A percentile compares a stretch with the other conserved stretches of the same genome.
phyloP scores from a whole-genome alignment of 2,329 filamentous ascomycete genomes.

The Tolypocladium inflatum region DNA sequence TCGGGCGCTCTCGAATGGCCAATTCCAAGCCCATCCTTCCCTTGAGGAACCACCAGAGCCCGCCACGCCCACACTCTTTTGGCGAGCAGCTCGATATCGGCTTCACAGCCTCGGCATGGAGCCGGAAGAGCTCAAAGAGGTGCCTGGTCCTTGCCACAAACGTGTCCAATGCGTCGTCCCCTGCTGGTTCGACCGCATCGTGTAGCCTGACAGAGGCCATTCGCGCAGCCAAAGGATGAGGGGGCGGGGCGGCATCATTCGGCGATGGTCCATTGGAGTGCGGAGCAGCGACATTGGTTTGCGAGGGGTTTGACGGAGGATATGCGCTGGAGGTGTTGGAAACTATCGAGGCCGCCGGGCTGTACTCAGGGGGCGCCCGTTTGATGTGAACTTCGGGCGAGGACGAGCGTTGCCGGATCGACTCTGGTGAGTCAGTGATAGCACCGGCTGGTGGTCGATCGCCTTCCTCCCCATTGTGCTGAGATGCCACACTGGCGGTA shows the following conservation, averaged over 20 bases:
- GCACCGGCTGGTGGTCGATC: slow-evolving; percentile 8
- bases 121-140: slow-evolving; percentile 64
- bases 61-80: slow-evolving; percentile 60
- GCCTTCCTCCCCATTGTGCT: slow-evolving; percentile 21
- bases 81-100: slow-evolving; percentile 55
- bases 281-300: slow-evolving; percentile 8
- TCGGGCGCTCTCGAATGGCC: slow-evolving; percentile 55
- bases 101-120: slow-evolving; percentile 66
- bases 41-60: slow-evolving; percentile 83
- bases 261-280: slow-evolving; percentile 15
- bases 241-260: slow-evolving; percentile 8
- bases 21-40: slow-evolving; percentile 68
- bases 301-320: slow-evolving; percentile 10
- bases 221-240: slow-evolving; percentile 16
- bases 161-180: slow-evolving; percentile 56
- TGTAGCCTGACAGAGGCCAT: slow-evolving; percentile 28
- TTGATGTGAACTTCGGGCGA: slow-evolving; percentile 17
- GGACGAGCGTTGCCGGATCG: slow-evolving; percentile 12
- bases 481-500: slow-evolving; percentile 21
- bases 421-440: slow-evolving; percentile 15
- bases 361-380: slow-evolving; percentile 24
- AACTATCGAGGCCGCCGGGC: slow-evolving; percentile 28
- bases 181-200: slow-evolving; percentile 34
- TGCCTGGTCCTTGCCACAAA: slow-evolving; percentile 66
- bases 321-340: slow-evolving; percentile 21